Evolutionary conservation across 2,329 filamentous ascomycete genomes (phyloP).

Genomic region (Calonectria hongkongensis): DNA sequence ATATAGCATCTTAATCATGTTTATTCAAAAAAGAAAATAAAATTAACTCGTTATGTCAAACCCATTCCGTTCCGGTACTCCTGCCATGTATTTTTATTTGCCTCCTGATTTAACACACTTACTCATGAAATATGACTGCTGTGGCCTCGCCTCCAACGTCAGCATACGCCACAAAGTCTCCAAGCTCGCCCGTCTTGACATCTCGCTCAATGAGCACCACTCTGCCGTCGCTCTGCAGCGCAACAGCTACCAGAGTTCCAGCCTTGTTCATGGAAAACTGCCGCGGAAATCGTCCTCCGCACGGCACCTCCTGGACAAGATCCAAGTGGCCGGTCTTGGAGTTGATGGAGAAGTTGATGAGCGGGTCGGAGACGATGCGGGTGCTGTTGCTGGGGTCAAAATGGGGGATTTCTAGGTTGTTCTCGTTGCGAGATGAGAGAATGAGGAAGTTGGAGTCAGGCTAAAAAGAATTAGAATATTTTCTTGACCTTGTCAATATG

Average conservation of each 20-base stretch:
- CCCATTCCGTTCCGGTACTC: not conserved
- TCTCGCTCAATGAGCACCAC: slow-evolving; percentile 79
- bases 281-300: slow-evolving; percentile 79
- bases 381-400: slow-evolving; percentile 65
- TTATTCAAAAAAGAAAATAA: not conserved
- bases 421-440: slow-evolving; percentile 80
- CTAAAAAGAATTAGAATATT: slow-evolving; percentile 57
- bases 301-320: slow-evolving; percentile 75
- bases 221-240: slow-evolving; percentile 75
- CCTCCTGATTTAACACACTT: not conserved
- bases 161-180: slow-evolving; percentile 64
- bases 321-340: slow-evolving; percentile 71
- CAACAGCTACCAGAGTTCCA: slow-evolving; percentile 79
- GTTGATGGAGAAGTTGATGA: slow-evolving; percentile 78
- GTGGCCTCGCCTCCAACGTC: slow-evolving; percentile 67
- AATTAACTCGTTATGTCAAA: not conserved
- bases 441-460: slow-evolving; percentile 78
- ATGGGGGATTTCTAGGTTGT: slow-evolving; percentile 69
- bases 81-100: not conserved
- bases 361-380: slow-evolving; percentile 74
- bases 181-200: slow-evolving; percentile 74
- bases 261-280: slow-evolving; percentile 80
- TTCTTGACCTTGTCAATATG: not conserved
- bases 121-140: slow-evolving; percentile 69
- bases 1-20: not conserved